phyloP scores from a whole-genome alignment of 2,329 filamentous ascomycete species.

The Stachybotrys chartarum region DNA sequence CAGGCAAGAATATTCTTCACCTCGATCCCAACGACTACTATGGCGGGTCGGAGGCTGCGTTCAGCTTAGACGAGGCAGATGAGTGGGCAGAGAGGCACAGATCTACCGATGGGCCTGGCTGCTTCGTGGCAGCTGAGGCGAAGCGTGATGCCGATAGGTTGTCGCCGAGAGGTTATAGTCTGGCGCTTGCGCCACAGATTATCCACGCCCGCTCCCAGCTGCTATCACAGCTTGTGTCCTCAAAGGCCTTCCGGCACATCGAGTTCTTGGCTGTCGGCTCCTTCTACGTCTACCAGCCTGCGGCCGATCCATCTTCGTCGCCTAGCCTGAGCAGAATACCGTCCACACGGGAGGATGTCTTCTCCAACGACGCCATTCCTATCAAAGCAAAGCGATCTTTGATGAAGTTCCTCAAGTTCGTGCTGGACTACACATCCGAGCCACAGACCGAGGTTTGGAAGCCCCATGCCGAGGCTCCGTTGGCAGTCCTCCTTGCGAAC shows the following conservation, averaged over 20 bases:
- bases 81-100: constrained; percentile 54
- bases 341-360: constrained; percentile 86
- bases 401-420: constrained; percentile 92
- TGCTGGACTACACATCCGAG: constrained; percentile 61
- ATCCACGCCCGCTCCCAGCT: constrained; percentile 78
- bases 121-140: constrained; percentile 22
- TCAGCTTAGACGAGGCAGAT: constrained; percentile 76
- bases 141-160: constrained; percentile 33
- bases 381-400: constrained; percentile 75
- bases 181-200: constrained; percentile 79
- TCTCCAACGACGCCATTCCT: constrained; percentile 68
- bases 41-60: constrained; percentile 75
- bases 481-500: constrained; percentile 51
- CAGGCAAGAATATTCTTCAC: constrained; percentile 85
- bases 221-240: constrained; percentile 76
- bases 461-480: constrained; percentile 42
- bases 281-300: constrained; percentile 68
- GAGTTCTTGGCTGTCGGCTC: constrained; percentile 91
- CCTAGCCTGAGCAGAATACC: constrained; percentile 63
- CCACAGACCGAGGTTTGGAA: constrained; percentile 52
- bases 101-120: constrained; percentile 11
- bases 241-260: constrained; percentile 78
- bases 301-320: constrained; percentile 17
- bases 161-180: constrained; percentile 67
- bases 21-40: constrained; percentile 85